A percentile compares a stretch with the other conserved stretches of the same genome.
phyloP scores from a whole-genome alignment of 179 eudicot genomes.

The Heliamphora pulchella region DNA sequence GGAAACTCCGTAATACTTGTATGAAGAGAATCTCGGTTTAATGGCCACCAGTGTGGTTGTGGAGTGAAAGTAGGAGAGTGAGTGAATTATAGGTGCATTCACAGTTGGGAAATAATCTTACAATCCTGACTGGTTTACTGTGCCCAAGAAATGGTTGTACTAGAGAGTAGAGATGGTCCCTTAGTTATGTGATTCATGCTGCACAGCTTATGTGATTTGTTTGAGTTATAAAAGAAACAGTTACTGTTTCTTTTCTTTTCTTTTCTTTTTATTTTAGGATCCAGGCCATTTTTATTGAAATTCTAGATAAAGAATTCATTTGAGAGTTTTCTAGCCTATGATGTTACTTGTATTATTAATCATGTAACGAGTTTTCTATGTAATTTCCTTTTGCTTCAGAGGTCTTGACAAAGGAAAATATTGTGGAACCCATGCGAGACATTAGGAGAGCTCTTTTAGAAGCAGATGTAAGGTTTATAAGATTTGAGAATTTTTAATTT shows the following conservation, averaged over 20 bases:
- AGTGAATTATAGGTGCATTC: too few species aligned
- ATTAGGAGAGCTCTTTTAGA: slow-evolving; percentile 92
- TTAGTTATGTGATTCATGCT: slow-evolving; percentile 5
- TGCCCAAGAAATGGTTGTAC: not conserved
- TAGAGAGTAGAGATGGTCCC: not conserved
- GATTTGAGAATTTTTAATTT: not conserved
- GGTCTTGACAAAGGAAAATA: slow-evolving; percentile 88
- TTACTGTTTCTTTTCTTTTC: not conserved
- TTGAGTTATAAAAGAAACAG: not conserved
- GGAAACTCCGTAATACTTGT: too few species aligned
- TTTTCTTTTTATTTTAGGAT: not conserved
- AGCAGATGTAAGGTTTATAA: slow-evolving; percentile 70
- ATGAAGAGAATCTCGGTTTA: too few species aligned
- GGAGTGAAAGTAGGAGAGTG: too few species aligned
- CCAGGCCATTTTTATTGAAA: not conserved
- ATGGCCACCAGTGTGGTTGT: too few species aligned
- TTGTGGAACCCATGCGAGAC: slow-evolving; percentile 95
- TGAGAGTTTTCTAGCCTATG: not conserved
- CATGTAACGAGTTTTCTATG: slow-evolving; percentile 12
- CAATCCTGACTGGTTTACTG: not conserved
- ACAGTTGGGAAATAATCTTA: too few species aligned
- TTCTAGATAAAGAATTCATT: not conserved
- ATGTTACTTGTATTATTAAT: not conserved
- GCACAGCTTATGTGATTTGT: not conserved
- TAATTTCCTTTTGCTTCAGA: slow-evolving; percentile 37